These are phyloP conservation scores for Oryza brachyantha DNA, from an alignment of 176 grass and related monocot species.

Conservation along the genomic window DNA sequence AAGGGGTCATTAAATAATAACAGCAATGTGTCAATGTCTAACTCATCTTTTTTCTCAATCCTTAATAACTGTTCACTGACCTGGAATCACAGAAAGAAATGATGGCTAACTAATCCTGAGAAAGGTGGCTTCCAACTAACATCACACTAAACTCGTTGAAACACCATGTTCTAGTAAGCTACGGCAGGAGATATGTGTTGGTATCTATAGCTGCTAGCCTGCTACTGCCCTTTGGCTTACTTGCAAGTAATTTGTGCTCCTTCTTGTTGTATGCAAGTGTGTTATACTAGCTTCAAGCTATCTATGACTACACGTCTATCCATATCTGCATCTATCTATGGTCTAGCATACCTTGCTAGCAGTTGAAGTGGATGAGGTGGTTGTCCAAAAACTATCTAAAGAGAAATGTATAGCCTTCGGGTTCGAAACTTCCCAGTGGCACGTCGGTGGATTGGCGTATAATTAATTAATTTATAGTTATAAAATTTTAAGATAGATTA, in stretches of 20 bases:
- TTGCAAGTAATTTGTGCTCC: constrained; percentile 34
- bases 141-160: not conserved
- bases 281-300: not conserved
- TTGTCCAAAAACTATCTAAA: not conserved
- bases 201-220: too few relatives aligned
- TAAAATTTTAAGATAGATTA: too few relatives aligned
- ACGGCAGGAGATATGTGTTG: not conserved
- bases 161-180: not conserved
- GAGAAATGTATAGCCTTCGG: too few relatives aligned
- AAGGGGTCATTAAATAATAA: not conserved
- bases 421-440: too few relatives aligned
- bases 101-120: not conserved
- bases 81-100: not conserved
- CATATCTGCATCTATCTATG: not conserved
- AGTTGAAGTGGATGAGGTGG: constrained; percentile 10
- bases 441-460: too few relatives aligned
- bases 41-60: not conserved
- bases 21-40: not conserved
- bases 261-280: not conserved
- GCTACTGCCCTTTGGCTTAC: constrained; percentile 9
- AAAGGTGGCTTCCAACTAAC: not conserved
- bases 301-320: not conserved
- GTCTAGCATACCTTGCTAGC: not conserved
- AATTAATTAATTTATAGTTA: too few relatives aligned
- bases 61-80: not conserved